Evolutionary conservation across 306 rosid species (phyloP), one percentile per base, ranked within the genome.

Genomic region (Cicer cuneatum): DNA sequence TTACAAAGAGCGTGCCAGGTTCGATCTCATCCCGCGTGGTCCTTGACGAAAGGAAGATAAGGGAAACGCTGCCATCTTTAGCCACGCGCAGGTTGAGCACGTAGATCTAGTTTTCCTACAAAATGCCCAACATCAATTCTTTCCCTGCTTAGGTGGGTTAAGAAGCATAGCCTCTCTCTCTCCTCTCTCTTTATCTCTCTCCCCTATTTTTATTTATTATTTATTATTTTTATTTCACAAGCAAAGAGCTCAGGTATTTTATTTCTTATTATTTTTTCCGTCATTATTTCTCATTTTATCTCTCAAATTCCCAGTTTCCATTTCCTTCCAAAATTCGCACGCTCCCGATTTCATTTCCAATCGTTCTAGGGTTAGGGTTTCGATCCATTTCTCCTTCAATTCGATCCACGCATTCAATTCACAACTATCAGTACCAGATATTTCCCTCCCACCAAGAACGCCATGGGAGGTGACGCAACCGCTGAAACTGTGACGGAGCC

Each of bases 391-490:
- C 59, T 10, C 15, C 15, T 35, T 19, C 45, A 21, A 51, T 35
- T 67, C 78, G 69, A 47, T 72, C 73, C 6, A 15, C 14, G 15
- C 53, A 37, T 58, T 42, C 21, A 29, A 42, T 80, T 38, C 5
- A 7, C 7, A 51, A 46, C 11, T 40, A 57, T 42, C 33, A 43
- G 15, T 40, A 39, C 38, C 71, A 0, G 4, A 46, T 72, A 66
- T 47, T 43, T 29, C n/a, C 76, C 86, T 79, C 82, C 84, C 82
- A 68, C 76, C 54, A 76, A 80, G 80, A 78, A 66, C 80, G 76
- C 83, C 78, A 89, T 89, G 91, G 88, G 94, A 70, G 90, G 88
- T 69, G 88, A 84, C 62, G 79, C 84, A n/a, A 68, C 79, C 16
- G 80, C 68, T 49, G 91, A 85, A 39, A 82, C 18, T 46, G 60